Base-by-base conservation (phyloP, 495 filamentous ascomycete genomes). In the Cudoniella acicularis region DNA sequence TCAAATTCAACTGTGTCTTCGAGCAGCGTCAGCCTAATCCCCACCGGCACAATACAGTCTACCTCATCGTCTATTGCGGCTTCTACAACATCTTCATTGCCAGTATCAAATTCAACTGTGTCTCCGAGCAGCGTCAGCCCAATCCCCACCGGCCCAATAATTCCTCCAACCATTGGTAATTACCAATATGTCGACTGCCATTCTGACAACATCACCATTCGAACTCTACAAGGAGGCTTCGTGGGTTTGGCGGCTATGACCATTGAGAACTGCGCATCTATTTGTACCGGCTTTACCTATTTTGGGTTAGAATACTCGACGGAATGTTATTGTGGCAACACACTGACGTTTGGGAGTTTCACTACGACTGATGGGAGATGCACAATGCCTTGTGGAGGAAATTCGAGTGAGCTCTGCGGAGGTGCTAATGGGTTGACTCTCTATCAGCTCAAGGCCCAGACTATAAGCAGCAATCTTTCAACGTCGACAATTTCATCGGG, bases 291-390 rank as follows among this genome's bases (percentile, higher is more conserved):
- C 1, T 80, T 69, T 49, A 64, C 70, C 24, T 74, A 72, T 49
- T 79, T 70, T 66, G 78, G 72, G 1, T 72, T 74, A 10, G 78
- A 80, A 61, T 80, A 75, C 51, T 70, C 72, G 8, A 64, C 74
- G 26, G 74, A 80, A 56, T 79, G 76, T 66, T 77, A 67, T 58
- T 78, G 76, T 58, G 73, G 71, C 13, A 66, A 72, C 48, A 46
- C 26, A 47, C 64, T 76, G 26, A 58, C 45, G 16, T 49, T 52
- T 6, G 64, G 67, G 23, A 71, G 69, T 30, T 18, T 52, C 4
- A 17, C 13, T 16, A 36, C 49, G 13, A 21, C 13, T 21, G 43
- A 47, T 47, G 43, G 16, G 43, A 47, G 13, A 8, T 47, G 43
- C 43, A 17, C 4, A 6, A 17, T 47, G 16, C 43, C 70, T 27